Evolutionary conservation across 2,329 filamentous ascomycete genomes (phyloP).

Genomic region (Orbilia quercus): DNA sequence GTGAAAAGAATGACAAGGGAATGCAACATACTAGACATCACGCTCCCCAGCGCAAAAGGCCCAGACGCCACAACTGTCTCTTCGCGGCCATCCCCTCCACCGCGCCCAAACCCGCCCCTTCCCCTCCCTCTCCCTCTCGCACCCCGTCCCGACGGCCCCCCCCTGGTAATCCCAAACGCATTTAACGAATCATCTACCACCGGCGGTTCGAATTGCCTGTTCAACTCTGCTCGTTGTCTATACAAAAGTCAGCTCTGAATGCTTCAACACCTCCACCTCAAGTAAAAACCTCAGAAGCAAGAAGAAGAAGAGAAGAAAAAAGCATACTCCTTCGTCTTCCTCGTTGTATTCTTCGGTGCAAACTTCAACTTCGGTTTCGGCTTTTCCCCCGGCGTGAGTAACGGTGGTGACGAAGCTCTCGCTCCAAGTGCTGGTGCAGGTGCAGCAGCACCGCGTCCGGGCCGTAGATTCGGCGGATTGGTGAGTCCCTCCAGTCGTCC

Average conservation of each 20-base stretch:
- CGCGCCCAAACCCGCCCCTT: conserved; percentile 28
- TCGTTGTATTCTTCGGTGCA: conserved; percentile 58
- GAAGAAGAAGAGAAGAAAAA: background rate
- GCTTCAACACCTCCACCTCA: too few species aligned
- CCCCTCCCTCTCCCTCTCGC: conserved; percentile 56
- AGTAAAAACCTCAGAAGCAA: too few species aligned
- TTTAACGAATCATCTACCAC: conserved; percentile 42
- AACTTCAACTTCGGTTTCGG: conserved; percentile 58
- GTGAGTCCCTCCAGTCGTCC: conserved; percentile 59
- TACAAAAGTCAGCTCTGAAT: background rate
- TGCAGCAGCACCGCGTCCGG: conserved; percentile 9
- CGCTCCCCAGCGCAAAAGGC: conserved; percentile 58
- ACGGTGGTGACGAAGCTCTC: conserved; percentile 20
- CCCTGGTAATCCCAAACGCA: conserved; percentile 45
- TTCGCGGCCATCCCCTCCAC: conserved; percentile 28
- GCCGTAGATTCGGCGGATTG: conserved; percentile 19
- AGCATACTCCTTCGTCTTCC: conserved; percentile 59
- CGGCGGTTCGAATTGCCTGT: conserved; percentile 36
- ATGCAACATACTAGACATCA: conserved; percentile 54
- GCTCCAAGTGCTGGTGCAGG: conserved; percentile 10
- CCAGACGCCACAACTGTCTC: conserved; percentile 56
- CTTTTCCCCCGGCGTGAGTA: conserved; percentile 31
- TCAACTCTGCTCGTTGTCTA: conserved; percentile 50
- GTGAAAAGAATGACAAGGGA: background rate
- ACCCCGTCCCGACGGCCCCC: conserved; percentile 40